Evolutionary conservation across 208 protist genomes (phyloP), one percentile per base, ranked within the genome.

Genomic region (Leptomonas pyrrhocoris): DNA sequence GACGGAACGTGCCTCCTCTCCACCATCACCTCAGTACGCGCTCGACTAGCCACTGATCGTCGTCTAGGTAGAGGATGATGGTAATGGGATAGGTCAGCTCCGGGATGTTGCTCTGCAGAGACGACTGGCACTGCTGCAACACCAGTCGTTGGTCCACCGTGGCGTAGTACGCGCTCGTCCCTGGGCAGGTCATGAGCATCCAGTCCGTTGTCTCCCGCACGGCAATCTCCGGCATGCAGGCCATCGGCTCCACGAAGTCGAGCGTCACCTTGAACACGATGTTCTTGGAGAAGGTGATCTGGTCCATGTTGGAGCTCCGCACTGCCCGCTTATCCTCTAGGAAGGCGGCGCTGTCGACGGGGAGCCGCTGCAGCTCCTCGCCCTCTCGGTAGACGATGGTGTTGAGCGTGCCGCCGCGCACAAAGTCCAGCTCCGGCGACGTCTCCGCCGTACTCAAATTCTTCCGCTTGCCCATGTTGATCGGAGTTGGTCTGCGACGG

Each of bases 171-270:
- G 85, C 77, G 28, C 84, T 79, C 2, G 64, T 69, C n/a, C 83
- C 89, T 13, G 68, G 63, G 56, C 89, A 92, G 40, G 71, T 82
- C 67, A 85, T 88, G 31, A 94, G 70, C 58, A 92, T 77, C 86
- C 89, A 94, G 53, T 94, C 89, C 5, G 89, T 94, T 4, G 68
- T 86, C 68, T 94, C 89, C 21, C 89, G 89, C 69, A 94, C 89
- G 18, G 89, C 89, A 2, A 81, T 94, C 49, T 89, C 85, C 40
- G 80, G 77, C 5, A 85, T 70, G 63, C 89, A 94, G 45, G 65
- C 56, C 59, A 94, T 75, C 4, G 67, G 77, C 68, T 89, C 80
- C 0, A 79, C 27, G 51, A 93, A 90, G 53, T 93, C 81, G 11
- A 93, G 60, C n/a, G 87, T 93, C 23, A 85, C 78, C 60, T 93